A percentile compares a stretch with the other conserved stretches of the same genome.
Conservation (phyloP, 306 rosid genomes). For the Ceratonia siliqua region DNA sequence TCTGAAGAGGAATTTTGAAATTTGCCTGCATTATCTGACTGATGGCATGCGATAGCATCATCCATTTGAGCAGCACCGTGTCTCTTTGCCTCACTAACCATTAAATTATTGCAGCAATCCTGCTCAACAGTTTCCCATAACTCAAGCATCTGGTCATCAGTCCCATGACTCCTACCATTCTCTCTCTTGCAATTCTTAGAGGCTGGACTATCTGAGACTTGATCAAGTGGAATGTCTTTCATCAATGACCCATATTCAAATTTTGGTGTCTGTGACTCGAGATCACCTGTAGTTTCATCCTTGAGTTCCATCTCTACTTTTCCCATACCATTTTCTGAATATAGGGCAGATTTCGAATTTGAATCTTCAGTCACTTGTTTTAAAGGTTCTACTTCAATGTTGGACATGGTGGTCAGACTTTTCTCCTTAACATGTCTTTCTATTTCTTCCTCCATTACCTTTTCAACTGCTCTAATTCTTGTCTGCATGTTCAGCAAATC, state of each 20-base stretch:
- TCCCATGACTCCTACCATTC: slow-evolving; percentile 41
- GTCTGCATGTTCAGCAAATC: slow-evolving; percentile 68
- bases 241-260: slow-evolving; percentile 57
- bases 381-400: slow-evolving; percentile 32
- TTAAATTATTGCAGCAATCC: slow-evolving; percentile 39
- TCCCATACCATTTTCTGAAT: slow-evolving; percentile 26
- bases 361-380: slow-evolving; percentile 30
- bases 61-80: slow-evolving; percentile 44
- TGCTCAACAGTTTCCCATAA: slow-evolving; percentile 87
- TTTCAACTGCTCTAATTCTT: slow-evolving; percentile 63
- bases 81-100: slow-evolving; percentile 36
- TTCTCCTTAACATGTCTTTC: slow-evolving; percentile 47
- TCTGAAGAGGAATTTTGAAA: slow-evolving; percentile 54
- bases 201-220: slow-evolving; percentile 58
- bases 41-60: slow-evolving; percentile 39
- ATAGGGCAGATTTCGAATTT: slow-evolving; percentile 22
- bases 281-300: slow-evolving; percentile 30
- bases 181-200: slow-evolving; percentile 57
- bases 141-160: slow-evolving; percentile 86
- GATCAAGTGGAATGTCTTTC: slow-evolving; percentile 96
- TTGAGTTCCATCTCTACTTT: slow-evolving; percentile 42
- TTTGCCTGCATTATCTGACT: slow-evolving; percentile 41
- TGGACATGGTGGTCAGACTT: slow-evolving; percentile 14
- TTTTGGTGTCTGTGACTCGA: slow-evolving; percentile 45
- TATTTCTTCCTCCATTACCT: slow-evolving; percentile 56